Evolutionary conservation across 371 early-diverging fungal species (phyloP), one percentile per base, ranked within the genome.

Genomic region (Mortierella sp.): DNA sequence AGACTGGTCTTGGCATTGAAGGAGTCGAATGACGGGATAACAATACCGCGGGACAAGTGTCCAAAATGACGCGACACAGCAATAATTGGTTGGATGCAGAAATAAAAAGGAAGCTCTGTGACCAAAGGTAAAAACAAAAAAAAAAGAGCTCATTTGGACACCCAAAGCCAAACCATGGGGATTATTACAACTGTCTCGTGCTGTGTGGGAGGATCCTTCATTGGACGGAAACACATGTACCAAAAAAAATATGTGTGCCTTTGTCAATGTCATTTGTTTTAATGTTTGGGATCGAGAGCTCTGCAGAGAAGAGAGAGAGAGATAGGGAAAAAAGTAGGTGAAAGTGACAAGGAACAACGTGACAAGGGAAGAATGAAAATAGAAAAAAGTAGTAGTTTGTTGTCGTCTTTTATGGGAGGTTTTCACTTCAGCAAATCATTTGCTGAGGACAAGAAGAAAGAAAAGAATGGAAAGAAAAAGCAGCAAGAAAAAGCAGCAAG

Each of bases 61-160:
- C 37, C 61, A 31, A 53, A 55, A 58, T 58, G 61, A 58, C 61
- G 37, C 61, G 61, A 55, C 55, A 55, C 29, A 53, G 55, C 55
- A 53, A 29, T 16, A 55, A 16, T 31, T 55, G 55, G 55, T 4
- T 29, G 48, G 37, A 16, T 13, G 61, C 8, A 22, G 19, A 48
- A 34, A 58, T 58, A 31, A 58, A 0, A 34, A 58, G 19, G 34
- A 19, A 58, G 19, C 34, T 45, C 16, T 66, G 66, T 66, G 64
- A n/a, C 47, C 40, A 40, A 13, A 16, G 26, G 24, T 7, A 41
- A 58, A 55, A 24, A 24, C 7, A 58, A 40, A 41, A 26, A 48
- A 26, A 24, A 34, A 48, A 67, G 16, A 24, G 48, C 41, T 34
- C 37, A 40, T 16, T 37, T 67, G 40, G 39, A 22, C 48, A 37